phyloP scores from a whole-genome alignment of 768 basidiomycete species.

The Pleurotus tuber-regium region DNA sequence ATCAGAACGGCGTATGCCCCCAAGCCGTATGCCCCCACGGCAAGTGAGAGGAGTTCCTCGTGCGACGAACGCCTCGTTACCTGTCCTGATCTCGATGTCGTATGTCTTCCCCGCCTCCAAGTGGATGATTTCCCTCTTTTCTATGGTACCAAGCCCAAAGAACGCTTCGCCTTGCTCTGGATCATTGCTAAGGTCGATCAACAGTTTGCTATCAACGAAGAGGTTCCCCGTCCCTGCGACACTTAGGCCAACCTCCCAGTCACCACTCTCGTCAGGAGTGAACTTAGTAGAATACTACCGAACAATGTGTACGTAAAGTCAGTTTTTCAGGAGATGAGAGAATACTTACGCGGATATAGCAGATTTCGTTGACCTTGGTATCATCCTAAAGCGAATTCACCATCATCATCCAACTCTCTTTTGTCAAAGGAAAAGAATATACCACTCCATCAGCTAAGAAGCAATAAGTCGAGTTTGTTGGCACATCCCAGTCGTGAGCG shows the following conservation, averaged over 20 bases:
- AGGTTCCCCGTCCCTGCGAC: slow-evolving; percentile 45
- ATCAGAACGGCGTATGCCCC: slow-evolving; percentile 30
- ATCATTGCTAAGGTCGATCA: slow-evolving; percentile 43
- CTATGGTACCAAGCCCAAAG: slow-evolving; percentile 42
- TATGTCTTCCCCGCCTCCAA: slow-evolving; percentile 42
- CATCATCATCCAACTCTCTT: no score
- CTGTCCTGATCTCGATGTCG: slow-evolving; percentile 36
- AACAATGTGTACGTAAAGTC: background rate
- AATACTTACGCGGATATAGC: slow-evolving; percentile 9
- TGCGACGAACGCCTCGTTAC: slow-evolving; percentile 30
- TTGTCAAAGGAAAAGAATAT: background rate
- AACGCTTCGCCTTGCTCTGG: slow-evolving; percentile 35
- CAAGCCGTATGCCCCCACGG: slow-evolving; percentile 39
- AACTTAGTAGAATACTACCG: slow-evolving; percentile 40
- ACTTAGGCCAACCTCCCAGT: slow-evolving; percentile 48
- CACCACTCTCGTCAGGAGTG: slow-evolving; percentile 48
- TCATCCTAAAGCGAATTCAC: slow-evolving; percentile 11
- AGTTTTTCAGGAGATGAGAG: background rate
- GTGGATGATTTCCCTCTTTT: slow-evolving; percentile 31
- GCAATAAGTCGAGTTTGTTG: slow-evolving; percentile 4
- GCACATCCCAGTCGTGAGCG: slow-evolving; percentile 4
- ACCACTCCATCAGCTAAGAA: slow-evolving; percentile 13
- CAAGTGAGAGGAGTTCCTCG: slow-evolving; percentile 33
- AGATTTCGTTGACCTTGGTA: slow-evolving; percentile 11
- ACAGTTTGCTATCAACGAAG: slow-evolving; percentile 46